phyloP scores from a whole-genome alignment of 768 basidiomycete species.

The Pleurotus eryngii region DNA sequence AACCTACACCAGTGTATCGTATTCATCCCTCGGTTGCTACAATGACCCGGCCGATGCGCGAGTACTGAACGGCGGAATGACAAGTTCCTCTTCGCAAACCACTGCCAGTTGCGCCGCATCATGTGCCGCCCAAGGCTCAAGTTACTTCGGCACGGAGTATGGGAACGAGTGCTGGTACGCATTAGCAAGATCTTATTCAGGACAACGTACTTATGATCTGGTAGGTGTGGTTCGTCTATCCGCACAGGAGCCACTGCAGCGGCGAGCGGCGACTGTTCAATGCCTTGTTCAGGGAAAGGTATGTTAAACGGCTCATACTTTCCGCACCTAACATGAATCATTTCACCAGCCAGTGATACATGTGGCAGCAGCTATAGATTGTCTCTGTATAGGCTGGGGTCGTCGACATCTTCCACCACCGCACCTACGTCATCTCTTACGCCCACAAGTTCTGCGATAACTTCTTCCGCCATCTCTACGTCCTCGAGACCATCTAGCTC shows the following conservation, averaged over 20 bases:
- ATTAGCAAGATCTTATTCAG: neutral
- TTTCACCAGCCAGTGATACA: no score
- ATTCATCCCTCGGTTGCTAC: slow-evolving; percentile 3
- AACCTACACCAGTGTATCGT: neutral
- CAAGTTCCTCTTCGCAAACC: slow-evolving; percentile 2
- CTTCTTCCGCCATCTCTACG: neutral
- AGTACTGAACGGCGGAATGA: slow-evolving; percentile 3
- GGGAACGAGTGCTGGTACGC: slow-evolving; percentile 6
- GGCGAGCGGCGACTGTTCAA: no score
- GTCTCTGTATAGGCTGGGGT: no score
- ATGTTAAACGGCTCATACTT: no score
- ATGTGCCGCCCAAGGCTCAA: neutral
- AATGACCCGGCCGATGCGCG: neutral
- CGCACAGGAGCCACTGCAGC: no score
- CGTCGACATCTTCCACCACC: neutral
- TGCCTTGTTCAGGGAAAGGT: no score
- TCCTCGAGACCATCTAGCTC: neutral
- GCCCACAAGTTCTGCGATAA: neutral
- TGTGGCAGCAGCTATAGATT: no score
- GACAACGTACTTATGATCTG: neutral
- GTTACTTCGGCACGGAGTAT: slow-evolving; percentile 7
- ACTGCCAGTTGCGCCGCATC: neutral
- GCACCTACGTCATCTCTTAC: neutral
- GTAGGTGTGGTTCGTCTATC: no score
- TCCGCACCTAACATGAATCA: no score